Evolutionary conservation across 78 protist species (phyloP).

Genomic region (Dictyostelium firmibasis): DNA sequence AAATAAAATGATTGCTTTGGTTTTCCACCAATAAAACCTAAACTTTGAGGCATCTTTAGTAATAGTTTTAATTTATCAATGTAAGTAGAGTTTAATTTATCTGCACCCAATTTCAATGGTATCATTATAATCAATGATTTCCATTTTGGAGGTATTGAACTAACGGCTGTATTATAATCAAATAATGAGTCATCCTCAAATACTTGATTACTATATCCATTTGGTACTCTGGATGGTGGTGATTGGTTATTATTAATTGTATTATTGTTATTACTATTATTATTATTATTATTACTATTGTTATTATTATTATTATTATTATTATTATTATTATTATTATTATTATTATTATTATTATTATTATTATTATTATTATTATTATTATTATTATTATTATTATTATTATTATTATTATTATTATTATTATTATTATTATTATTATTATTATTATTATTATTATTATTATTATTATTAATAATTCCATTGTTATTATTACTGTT

Average conservation of each 20-base stretch:
- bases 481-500: background rate
- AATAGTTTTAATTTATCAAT: constrained; percentile 28
- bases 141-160: background rate
- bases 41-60: constrained; percentile 42
- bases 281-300: background rate
- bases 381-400: background rate
- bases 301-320: constrained; percentile 3
- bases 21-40: constrained; percentile 89
- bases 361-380: background rate
- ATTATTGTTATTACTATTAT: background rate
- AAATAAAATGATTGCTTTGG: constrained; percentile 88
- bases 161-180: background rate
- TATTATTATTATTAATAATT: background rate
- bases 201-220: background rate
- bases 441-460: background rate
- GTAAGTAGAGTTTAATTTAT: constrained; percentile 21
- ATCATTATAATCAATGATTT: constrained; percentile 47
- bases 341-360: background rate
- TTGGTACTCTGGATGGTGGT: constrained; percentile 20
- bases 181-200: background rate
- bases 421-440: background rate
- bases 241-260: background rate
- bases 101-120: constrained; percentile 67
- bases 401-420: background rate
- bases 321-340: background rate